These are phyloP conservation scores for Suhomyces sp. DNA, from an alignment of 805 yeast genomes.

Conservation along the genomic window DNA sequence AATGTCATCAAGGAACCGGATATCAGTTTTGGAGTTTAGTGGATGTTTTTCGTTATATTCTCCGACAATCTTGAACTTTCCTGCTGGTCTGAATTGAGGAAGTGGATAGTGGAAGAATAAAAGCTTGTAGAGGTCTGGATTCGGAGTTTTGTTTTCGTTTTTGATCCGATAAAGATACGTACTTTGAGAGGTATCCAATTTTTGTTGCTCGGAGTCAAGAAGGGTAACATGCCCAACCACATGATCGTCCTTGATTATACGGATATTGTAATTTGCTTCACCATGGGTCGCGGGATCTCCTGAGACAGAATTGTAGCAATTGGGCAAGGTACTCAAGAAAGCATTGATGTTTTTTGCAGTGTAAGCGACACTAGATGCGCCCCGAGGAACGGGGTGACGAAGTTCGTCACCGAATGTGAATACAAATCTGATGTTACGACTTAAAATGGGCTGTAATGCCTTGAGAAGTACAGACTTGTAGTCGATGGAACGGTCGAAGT, in stretches of 20 bases:
- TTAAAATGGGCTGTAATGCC: slow-evolving; percentile 33
- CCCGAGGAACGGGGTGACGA: neutral
- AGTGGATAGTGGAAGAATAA: slow-evolving; percentile 42
- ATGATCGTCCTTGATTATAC: slow-evolving; percentile 16
- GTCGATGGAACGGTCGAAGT: slow-evolving; percentile 24
- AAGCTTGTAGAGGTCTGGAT: slow-evolving; percentile 23
- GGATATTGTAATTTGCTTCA: slow-evolving; percentile 36
- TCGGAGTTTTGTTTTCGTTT: neutral
- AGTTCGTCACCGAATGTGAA: slow-evolving; percentile 38
- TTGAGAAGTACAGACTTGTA: slow-evolving; percentile 31
- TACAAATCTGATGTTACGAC: slow-evolving; percentile 29
- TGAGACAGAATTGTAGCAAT: slow-evolving; percentile 30
- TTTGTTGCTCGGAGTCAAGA: slow-evolving; percentile 32
- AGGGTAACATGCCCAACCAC: slow-evolving; percentile 30
- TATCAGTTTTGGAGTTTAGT: slow-evolving; percentile 28
- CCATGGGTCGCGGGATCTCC: slow-evolving; percentile 31
- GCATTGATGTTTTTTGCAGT: slow-evolving; percentile 14
- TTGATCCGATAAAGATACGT: slow-evolving; percentile 31
- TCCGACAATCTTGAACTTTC: slow-evolving; percentile 40
- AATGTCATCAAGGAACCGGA: slow-evolving; percentile 33
- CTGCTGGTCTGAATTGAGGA: slow-evolving; percentile 42
- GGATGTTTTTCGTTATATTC: slow-evolving; percentile 37
- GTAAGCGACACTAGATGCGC: neutral
- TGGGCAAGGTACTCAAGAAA: slow-evolving; percentile 35
- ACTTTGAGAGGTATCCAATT: slow-evolving; percentile 33